These are phyloP conservation scores for Xylaria sp. DNA, from an alignment of 2,329 filamentous ascomycete species.

Conservation along the genomic window DNA sequence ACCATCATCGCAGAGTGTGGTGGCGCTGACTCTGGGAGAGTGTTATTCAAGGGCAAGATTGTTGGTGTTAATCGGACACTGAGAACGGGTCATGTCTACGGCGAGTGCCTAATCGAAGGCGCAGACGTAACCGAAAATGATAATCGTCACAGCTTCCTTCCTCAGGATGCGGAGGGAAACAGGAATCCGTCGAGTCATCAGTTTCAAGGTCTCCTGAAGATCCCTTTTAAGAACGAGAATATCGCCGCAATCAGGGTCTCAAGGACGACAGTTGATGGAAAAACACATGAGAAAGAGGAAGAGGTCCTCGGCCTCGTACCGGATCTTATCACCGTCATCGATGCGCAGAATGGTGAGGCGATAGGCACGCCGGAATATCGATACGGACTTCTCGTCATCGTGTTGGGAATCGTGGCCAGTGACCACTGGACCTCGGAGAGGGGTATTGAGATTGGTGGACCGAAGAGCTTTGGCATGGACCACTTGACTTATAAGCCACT, in stretches of 20 bases:
- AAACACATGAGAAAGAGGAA: constrained; percentile 51
- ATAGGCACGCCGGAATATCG: constrained; percentile 68
- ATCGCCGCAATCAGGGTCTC: constrained; percentile 64
- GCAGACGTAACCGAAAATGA: constrained; percentile 54
- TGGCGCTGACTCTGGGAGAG: constrained; percentile 61
- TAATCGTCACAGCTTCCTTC: not conserved
- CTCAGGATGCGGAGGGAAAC: constrained; percentile 28
- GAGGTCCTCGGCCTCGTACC: constrained; percentile 64
- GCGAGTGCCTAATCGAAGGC: constrained; percentile 67
- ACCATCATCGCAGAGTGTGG: constrained; percentile 69
- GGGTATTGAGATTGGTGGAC: constrained; percentile 62
- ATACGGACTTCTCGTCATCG: constrained; percentile 63
- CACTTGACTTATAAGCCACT: constrained; percentile 61
- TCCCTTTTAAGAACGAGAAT: constrained; percentile 81
- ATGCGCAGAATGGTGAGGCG: constrained; percentile 66
- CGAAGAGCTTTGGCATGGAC: constrained; percentile 59
- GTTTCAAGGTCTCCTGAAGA: constrained; percentile 64
- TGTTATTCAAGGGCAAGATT: constrained; percentile 74
- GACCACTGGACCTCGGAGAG: constrained; percentile 59
- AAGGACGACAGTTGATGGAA: constrained; percentile 44
- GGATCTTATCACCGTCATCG: constrained; percentile 66
- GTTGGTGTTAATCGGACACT: constrained; percentile 67
- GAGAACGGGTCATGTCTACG: constrained; percentile 68
- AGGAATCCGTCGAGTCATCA: constrained; percentile 26
- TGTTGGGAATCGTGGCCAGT: constrained; percentile 59